Evolutionary conservation across 306 rosid genomes (phyloP), one percentile per base, ranked within the genome.

Genomic region (Acacia melanoxylon): DNA sequence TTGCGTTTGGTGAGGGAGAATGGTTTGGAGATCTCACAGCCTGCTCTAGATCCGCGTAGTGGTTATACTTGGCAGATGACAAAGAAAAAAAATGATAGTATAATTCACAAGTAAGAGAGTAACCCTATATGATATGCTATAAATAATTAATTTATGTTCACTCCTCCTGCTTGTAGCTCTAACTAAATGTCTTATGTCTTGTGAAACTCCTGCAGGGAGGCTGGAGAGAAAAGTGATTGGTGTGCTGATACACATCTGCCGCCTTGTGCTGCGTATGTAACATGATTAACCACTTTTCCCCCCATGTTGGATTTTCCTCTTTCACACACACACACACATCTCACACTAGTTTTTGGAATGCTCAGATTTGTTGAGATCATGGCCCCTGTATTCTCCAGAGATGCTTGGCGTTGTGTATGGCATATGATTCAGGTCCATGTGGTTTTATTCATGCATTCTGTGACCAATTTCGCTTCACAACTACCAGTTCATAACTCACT

Each of bases 331-430:
- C 6, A 37, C 6, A 19, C 15, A 56, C 37, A 54, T 86, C 82
- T 82, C 65, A 68, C 69, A 29, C 45, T 67, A 25, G 29, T 24
- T 14, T 52, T 48, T 41, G 13, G 80, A 82, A 66, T 75, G 33
- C 78, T 83, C 91, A 94, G 99, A 75, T 95, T 95, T 88, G 97
- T 95, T 54, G 99, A 95, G 89, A 95, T 95, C 81, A 95, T 95
- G 99, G 98, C 99, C 24, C 90, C 99, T 62, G 98, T 95, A 44
- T 93, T 95, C 80, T 89, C 99, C n/a, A 89, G 87, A 69, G 89
- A 89, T 75, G 92, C 98, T 70, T 95, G 98, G 98, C 98, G 95
- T 65, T 95, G 99, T 70, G 93, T 93, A 78, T 95, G 99, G 99
- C 89, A 95, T 69, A 81, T 95, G 97, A 95, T 95, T 85, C 99